Conservation (phyloP, 176 grass and related monocot species). For the Lolium rigidum region DNA sequence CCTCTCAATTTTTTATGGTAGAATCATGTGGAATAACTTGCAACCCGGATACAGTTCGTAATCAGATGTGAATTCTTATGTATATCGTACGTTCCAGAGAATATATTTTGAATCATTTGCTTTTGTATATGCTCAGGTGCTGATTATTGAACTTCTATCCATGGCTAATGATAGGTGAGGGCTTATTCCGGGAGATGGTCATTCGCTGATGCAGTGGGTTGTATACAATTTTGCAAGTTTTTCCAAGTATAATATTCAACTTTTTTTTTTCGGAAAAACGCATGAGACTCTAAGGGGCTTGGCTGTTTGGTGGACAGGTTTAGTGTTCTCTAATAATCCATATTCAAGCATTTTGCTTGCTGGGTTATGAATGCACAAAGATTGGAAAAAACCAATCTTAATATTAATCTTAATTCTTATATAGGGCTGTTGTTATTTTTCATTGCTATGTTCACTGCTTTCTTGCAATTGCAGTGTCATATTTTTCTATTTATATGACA, state of each 20-base stretch:
- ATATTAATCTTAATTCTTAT: too few species aligned
- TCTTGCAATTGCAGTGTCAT: too few species aligned
- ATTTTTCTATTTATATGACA: too few species aligned
- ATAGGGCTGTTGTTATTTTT: too few species aligned
- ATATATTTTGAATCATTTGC: neutral
- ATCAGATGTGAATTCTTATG: neutral
- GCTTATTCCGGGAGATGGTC: neutral
- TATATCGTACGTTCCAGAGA: neutral
- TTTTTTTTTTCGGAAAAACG: neutral
- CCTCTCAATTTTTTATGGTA: neutral
- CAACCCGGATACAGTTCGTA: conserved; percentile 10
- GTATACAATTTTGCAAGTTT: neutral
- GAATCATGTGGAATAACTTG: neutral
- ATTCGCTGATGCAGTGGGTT: neutral
- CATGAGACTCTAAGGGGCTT: neutral
- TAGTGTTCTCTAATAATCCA: too few species aligned
- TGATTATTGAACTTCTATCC: neutral
- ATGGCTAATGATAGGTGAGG: neutral
- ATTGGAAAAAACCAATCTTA: too few species aligned
- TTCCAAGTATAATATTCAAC: neutral
- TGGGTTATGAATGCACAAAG: too few species aligned
- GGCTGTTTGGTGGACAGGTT: too few species aligned
- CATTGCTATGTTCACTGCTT: too few species aligned
- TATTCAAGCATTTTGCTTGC: too few species aligned
- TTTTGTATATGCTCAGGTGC: neutral